A percentile compares a stretch with the other conserved stretches of the same genome.
Evolutionary conservation across 352 stramenopile species (phyloP).

Genomic region (Phytophthora tentaculata): DNA sequence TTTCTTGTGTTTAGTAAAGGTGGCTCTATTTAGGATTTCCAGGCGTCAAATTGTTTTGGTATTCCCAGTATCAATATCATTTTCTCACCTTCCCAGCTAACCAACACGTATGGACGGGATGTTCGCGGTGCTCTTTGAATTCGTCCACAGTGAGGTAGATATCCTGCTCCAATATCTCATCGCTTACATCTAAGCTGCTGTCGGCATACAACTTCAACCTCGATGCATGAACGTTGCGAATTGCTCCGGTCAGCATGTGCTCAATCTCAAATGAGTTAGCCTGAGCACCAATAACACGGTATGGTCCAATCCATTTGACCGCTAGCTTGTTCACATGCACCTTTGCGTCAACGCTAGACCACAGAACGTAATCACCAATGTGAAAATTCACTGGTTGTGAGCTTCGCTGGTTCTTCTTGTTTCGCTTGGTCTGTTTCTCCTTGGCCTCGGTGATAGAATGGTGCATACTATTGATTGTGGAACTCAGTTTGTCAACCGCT

Average conservation of each 20-base stretch:
- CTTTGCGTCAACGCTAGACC: not conserved
- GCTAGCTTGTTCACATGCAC: not conserved
- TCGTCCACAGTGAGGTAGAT: not conserved
- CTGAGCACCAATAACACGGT: not conserved
- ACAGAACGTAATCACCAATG: not conserved
- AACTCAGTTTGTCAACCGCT: not conserved
- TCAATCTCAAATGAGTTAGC: not conserved
- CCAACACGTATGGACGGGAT: not conserved
- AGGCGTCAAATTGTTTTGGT: too few species aligned
- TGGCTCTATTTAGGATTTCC: too few species aligned
- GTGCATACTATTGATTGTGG: not conserved
- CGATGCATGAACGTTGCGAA: not conserved
- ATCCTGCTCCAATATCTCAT: not conserved
- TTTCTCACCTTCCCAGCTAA: constrained; percentile 2
- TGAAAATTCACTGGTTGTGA: constrained; percentile 1
- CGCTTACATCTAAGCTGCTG: not conserved
- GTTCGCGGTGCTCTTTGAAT: not conserved
- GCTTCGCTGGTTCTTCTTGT: not conserved
- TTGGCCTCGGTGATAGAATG: not conserved
- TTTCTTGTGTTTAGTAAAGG: too few species aligned
- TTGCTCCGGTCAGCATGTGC: not conserved
- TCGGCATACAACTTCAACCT: not conserved
- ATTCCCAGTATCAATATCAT: too few species aligned
- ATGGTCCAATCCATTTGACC: not conserved
- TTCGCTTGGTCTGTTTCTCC: not conserved